A percentile compares a stretch with the other conserved stretches of the same genome.
phyloP scores from a whole-genome alignment of 2,329 filamentous ascomycete species.

The Calonectria henricotiae region DNA sequence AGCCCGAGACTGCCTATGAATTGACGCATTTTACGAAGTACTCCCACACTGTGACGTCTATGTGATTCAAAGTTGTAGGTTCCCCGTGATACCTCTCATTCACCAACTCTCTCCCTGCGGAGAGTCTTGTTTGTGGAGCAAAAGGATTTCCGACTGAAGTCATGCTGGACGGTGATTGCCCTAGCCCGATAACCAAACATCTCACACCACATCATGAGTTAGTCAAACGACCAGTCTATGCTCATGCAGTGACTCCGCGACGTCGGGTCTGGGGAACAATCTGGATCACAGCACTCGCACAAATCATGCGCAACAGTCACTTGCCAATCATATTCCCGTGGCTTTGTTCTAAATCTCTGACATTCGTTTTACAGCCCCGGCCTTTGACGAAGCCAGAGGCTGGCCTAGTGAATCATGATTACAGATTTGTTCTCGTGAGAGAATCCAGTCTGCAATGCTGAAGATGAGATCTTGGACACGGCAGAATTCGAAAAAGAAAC shows the following conservation, averaged over 20 bases:
- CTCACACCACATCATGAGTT: no score
- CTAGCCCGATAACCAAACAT: not conserved
- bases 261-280: not conserved
- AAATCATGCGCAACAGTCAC: not conserved
- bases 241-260: not conserved
- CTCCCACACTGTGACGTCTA: not conserved
- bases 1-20: conserved; percentile 11
- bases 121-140: not conserved
- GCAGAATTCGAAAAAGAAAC: not conserved
- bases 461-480: not conserved
- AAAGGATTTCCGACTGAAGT: not conserved
- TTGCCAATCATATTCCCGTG: not conserved
- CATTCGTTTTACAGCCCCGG: no score
- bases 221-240: not conserved
- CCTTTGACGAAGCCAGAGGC: not conserved
- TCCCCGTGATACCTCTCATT: not conserved
- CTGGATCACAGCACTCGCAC: not conserved
- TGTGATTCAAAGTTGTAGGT: conserved; percentile 15
- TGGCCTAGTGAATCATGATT: not conserved
- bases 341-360: no score
- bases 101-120: not conserved
- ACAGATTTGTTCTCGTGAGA: no score
- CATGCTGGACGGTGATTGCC: not conserved
- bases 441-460: not conserved
- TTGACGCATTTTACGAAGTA: not conserved